Evolutionary conservation across 768 basidiomycete genomes (phyloP).

Genomic region (Boletus rubroflammeus): DNA sequence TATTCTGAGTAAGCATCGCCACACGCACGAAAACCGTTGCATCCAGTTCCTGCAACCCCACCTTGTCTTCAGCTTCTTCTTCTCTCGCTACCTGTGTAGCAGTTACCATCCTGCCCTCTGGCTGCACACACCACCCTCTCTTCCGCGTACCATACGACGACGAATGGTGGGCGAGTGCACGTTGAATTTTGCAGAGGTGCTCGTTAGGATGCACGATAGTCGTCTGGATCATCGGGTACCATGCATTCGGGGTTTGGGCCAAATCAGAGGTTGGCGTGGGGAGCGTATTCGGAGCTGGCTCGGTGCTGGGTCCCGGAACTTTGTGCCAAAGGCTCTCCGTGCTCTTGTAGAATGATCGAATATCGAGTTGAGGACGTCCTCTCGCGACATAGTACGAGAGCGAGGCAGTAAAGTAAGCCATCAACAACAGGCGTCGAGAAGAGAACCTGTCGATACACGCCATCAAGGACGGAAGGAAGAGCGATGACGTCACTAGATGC

Average conservation of each 20-base stretch:
- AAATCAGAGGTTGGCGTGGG: conserved; percentile 32
- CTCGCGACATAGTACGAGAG: conserved; percentile 32
- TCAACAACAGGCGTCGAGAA: conserved; percentile 28
- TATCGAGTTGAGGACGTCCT: conserved; percentile 32
- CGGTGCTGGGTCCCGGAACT: conserved; percentile 16
- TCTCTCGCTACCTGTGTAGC: conserved; percentile 18
- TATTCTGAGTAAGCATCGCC: conserved; percentile 48
- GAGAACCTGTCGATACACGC: conserved; percentile 31
- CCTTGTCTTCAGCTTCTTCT: conserved; percentile 24
- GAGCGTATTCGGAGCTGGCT: conserved; percentile 27
- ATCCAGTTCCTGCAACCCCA: conserved; percentile 38
- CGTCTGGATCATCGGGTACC: conserved; percentile 53
- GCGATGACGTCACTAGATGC: conserved; percentile 65
- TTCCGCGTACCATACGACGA: conserved; percentile 40
- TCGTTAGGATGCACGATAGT: conserved; percentile 57
- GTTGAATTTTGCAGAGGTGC: conserved; percentile 45
- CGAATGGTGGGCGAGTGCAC: conserved; percentile 46
- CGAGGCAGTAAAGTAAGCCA: conserved; percentile 26
- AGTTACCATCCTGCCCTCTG: conserved; percentile 13
- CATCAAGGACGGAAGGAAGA: conserved; percentile 55
- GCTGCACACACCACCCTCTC: conserved; percentile 23
- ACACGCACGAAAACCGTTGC: conserved; percentile 62
- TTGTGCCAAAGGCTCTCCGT: conserved; percentile 35
- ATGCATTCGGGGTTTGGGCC: conserved; percentile 46
- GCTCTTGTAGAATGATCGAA: conserved; percentile 29